Evolutionary conservation across 2,329 filamentous ascomycete genomes (phyloP).

Genomic region (Colletotrichum nymphaeae): DNA sequence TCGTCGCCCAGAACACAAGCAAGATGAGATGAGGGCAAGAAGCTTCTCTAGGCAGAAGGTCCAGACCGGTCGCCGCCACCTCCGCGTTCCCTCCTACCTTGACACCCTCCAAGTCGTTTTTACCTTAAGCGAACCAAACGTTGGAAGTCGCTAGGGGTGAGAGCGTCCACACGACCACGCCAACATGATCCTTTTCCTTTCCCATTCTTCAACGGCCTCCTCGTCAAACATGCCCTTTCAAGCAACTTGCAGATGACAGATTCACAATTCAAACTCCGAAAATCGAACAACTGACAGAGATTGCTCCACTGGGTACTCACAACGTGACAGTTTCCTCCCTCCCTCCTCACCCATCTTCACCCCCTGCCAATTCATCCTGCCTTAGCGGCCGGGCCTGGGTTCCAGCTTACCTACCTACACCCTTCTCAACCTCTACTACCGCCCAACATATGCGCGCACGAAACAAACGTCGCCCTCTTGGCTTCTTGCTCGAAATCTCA

Average conservation of each 20-base stretch:
- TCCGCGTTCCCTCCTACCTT: constrained; percentile 2
- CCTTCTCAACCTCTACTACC: not conserved
- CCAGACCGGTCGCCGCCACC: constrained; percentile 21
- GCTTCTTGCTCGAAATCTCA: not conserved
- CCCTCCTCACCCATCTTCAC: not conserved
- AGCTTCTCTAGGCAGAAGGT: not conserved
- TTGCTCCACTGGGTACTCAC: not conserved
- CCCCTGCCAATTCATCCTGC: not conserved
- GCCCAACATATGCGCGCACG: not conserved
- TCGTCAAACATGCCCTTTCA: not conserved
- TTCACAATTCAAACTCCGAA: not conserved
- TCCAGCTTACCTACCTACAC: constrained; percentile 2
- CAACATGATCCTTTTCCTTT: not conserved
- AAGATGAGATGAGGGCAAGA: not conserved
- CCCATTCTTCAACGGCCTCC: constrained; percentile 7
- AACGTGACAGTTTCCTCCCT: constrained; percentile 33
- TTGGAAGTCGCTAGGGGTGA: not conserved
- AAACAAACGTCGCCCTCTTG: not conserved
- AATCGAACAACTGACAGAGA: constrained; percentile 6
- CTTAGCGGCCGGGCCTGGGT: constrained; percentile 12
- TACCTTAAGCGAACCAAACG: not conserved
- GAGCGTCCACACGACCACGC: not conserved
- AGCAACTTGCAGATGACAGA: constrained; percentile 6
- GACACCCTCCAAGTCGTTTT: not conserved
- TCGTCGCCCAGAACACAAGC: not conserved